Conservation (phyloP, 768 basidiomycete species). For the Lentinula detonsa region DNA sequence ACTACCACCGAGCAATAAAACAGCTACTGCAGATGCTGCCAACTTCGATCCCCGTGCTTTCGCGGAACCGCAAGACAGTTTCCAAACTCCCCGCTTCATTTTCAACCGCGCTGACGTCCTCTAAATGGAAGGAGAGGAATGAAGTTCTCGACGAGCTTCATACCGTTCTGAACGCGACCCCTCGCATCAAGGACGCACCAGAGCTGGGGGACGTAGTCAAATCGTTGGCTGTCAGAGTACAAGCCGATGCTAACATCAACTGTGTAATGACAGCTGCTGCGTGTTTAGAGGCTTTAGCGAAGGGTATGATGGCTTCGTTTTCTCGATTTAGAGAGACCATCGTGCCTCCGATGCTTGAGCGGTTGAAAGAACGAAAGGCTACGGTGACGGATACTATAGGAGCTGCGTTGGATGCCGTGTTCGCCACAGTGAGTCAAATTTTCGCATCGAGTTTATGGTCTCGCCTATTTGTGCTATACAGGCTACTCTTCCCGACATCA, state of each 20-base stretch:
- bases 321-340: conserved; percentile 66
- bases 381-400: conserved; percentile 89
- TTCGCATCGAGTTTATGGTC: neutral
- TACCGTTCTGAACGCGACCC: conserved; percentile 59
- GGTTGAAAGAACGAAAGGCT: conserved; percentile 90
- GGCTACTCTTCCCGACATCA: conserved; percentile 75
- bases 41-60: conserved; percentile 73
- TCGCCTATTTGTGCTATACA: conserved; percentile 22
- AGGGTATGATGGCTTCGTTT: conserved; percentile 72
- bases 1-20: conserved; percentile 8
- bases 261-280: conserved; percentile 88
- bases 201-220: conserved; percentile 74
- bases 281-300: conserved; percentile 81
- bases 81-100: conserved; percentile 72
- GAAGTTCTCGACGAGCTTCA: conserved; percentile 83
- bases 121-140: conserved; percentile 98
- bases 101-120: conserved; percentile 70
- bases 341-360: conserved; percentile 75
- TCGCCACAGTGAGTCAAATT: conserved; percentile 56
- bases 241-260: conserved; percentile 89
- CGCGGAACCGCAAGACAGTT: conserved; percentile 71
- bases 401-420: conserved; percentile 83
- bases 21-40: conserved; percentile 32
- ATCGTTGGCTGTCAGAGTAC: conserved; percentile 74
- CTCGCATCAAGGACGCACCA: conserved; percentile 73